Base-by-base conservation (phyloP, 768 basidiomycete genomes). In the Russula virescens region DNA sequence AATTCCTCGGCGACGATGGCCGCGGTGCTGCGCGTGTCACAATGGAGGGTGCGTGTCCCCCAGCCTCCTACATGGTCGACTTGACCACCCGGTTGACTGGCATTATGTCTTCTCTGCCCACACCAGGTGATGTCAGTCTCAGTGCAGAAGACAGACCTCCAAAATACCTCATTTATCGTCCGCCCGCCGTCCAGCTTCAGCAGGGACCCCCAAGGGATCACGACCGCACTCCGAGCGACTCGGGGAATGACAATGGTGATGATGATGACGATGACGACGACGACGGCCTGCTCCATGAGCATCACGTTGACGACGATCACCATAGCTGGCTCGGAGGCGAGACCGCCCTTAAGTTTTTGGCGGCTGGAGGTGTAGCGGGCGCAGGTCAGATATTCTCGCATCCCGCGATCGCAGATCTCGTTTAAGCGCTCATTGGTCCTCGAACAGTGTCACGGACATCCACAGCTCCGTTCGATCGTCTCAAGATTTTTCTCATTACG, bases 401-500 rank as follows among this genome's bases (percentile, higher is more conserved):
- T 38, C 47, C 21, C 2, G 25, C 35, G 3, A 9, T 35, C 9
- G 1, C 58, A 57, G 25, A 14, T 46, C 35, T 54, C 35, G 23
- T 18, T 52, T 50, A 38, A 40, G n/a, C 56, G 46, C 9, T 55
- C 21, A 58, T 61, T 65, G 42, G 38, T 28, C 59, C 46, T 34
- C 56, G 58, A 58, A 53, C 55, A 97, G 97, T 98, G 31, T 98
- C 96, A 16, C 82, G 97, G 68, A 91, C 95, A 49, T 94, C 92
- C 63, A 99, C 97, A 0, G 97, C 97, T 7, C 97, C 97, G 0
- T 98, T 98, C 67, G 97, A 99, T 76, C 86, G 97, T 58, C 79
- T 99, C 55, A 99, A 96, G 74, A 83, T 99, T 59, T 98, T 97
- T 74, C 81, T 99, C 61, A 98, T 98, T 65, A 98, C 97, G 26